Conservation (phyloP, 108 stramenopile species). For the Cyclotella choctawhatcheeana region DNA sequence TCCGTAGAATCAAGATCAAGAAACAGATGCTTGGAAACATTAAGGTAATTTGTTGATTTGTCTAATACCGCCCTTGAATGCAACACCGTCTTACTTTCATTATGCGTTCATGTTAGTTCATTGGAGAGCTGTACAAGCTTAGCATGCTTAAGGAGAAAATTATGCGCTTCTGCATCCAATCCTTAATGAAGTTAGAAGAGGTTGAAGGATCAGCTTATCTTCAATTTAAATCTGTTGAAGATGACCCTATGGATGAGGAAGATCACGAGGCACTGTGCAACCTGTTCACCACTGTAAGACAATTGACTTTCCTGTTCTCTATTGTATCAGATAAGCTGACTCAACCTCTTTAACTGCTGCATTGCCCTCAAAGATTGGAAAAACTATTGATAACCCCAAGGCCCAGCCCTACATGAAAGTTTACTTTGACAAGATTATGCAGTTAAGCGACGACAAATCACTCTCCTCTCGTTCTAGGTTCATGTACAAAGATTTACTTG, state of each 20-base stretch:
- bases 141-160: conserved; percentile 92
- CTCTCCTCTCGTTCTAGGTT: conserved; percentile 86
- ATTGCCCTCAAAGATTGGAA: conserved; percentile 65
- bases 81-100: background rate
- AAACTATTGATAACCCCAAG: conserved; percentile 74
- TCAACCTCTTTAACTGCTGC: background rate
- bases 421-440: conserved; percentile 74
- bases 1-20: conserved; percentile 91
- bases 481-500: conserved; percentile 96
- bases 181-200: conserved; percentile 83
- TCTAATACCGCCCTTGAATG: too few relatives aligned
- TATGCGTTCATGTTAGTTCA: conserved; percentile 65
- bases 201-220: conserved; percentile 40
- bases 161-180: conserved; percentile 89
- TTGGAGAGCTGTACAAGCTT: conserved; percentile 98
- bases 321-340: too few relatives aligned
- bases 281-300: conserved; percentile 66
- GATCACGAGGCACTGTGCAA: conserved; percentile 92
- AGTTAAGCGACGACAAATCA: conserved; percentile 59
- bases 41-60: conserved; percentile 39
- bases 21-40: conserved; percentile 96
- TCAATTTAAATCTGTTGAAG: conserved; percentile 53
- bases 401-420: conserved; percentile 63
- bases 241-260: conserved; percentile 83
- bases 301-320: too few relatives aligned